Evolutionary conservation across 345 rosid species (phyloP).

Genomic region (Eucalyptus virginea): DNA sequence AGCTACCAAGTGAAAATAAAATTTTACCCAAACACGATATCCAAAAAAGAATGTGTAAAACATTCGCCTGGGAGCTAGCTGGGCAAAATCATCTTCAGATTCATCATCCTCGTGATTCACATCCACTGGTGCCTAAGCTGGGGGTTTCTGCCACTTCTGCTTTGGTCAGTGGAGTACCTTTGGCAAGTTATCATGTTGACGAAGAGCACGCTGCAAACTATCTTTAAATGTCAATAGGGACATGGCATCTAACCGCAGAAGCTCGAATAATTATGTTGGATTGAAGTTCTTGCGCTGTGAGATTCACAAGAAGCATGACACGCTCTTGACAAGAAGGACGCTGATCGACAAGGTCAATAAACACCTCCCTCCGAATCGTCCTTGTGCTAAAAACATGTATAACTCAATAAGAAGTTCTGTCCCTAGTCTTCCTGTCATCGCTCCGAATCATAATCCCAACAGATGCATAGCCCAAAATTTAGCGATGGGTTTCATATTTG

Average conservation of each 20-base stretch:
- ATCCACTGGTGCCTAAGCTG: slow-evolving; percentile 42
- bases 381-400: background rate
- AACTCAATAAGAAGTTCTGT: background rate
- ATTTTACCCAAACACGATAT: background rate
- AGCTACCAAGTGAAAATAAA: background rate
- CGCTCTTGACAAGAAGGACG: slow-evolving; percentile 73
- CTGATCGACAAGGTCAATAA: slow-evolving; percentile 81
- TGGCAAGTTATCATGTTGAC: slow-evolving; percentile 48
- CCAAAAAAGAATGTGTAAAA: background rate
- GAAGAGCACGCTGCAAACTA: slow-evolving; percentile 68
- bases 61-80: slow-evolving; percentile 8
- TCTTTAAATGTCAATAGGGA: slow-evolving; percentile 61
- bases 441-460: background rate
- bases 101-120: slow-evolving; percentile 67
- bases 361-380: background rate
- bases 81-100: slow-evolving; percentile 70
- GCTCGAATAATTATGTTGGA: background rate
- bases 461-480: background rate
- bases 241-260: background rate
- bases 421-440: background rate
- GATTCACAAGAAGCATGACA: slow-evolving; percentile 72
- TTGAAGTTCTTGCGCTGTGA: slow-evolving; percentile 31
- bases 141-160: background rate
- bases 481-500: background rate
- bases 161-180: slow-evolving; percentile 28